These are phyloP conservation scores for Asterella californica DNA, from an alignment of 225 moss, liverwort and hornwort species.

Conservation along the genomic window DNA sequence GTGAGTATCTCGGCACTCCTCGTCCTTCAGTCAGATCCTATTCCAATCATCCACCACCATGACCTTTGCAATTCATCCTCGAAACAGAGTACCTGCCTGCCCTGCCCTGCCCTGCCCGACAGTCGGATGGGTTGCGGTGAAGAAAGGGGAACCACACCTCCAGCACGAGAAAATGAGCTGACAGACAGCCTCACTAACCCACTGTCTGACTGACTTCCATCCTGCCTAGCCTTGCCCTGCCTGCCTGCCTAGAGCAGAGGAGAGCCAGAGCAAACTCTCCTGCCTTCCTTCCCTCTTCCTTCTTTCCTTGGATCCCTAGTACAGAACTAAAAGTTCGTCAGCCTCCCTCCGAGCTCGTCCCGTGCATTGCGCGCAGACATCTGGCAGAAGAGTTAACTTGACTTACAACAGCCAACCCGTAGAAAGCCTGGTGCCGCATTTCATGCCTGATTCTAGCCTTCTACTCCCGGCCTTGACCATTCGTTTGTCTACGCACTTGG, in stretches of 20 bases:
- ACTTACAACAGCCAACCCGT: not conserved
- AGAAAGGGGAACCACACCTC: constrained; percentile 8
- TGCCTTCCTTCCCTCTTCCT: not conserved
- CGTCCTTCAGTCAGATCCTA: not conserved
- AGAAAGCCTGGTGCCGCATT: constrained; percentile 11
- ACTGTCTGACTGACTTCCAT: not conserved
- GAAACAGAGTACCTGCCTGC: not conserved
- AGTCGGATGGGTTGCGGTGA: not conserved
- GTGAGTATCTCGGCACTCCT: not conserved
- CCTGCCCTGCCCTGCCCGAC: not conserved
- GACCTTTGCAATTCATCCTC: not conserved
- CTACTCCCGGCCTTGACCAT: not conserved
- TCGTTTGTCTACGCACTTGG: not conserved
- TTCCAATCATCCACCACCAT: too few species aligned
- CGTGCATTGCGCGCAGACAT: not conserved
- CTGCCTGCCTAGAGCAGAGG: not conserved
- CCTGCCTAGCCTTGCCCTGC: not conserved
- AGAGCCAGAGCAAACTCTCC: too few species aligned
- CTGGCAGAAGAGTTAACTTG: constrained; percentile 1
- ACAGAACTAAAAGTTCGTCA: not conserved
- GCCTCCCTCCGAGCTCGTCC: not conserved
- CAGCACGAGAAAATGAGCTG: not conserved
- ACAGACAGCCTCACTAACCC: constrained; percentile 2
- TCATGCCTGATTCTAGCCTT: constrained; percentile 1
- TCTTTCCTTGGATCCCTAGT: constrained; percentile 1